Conservation (phyloP, 2,329 filamentous ascomycete species). For the Neodidymelliopsis sp. region DNA sequence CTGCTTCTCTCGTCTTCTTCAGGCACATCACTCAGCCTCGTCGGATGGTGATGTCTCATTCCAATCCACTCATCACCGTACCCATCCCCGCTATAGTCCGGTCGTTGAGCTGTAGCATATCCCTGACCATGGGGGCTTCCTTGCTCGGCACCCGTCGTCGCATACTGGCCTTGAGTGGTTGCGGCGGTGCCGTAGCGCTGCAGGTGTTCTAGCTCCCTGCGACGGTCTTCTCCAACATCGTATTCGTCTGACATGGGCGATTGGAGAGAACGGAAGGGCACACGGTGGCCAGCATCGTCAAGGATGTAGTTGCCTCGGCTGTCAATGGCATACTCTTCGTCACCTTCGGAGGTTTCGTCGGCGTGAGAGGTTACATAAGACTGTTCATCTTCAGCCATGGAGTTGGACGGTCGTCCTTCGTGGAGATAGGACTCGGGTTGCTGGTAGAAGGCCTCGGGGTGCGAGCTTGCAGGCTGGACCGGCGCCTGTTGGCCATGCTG, state of each 20-base stretch:
- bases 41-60: slow-evolving; percentile 51
- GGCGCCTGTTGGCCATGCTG: slow-evolving; percentile 32
- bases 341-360: slow-evolving; percentile 45
- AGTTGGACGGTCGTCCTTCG: slow-evolving; percentile 26
- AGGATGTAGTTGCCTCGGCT: slow-evolving; percentile 48
- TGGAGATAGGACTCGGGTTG: slow-evolving; percentile 50
- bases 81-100: slow-evolving; percentile 48
- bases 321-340: slow-evolving; percentile 50
- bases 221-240: slow-evolving; percentile 60
- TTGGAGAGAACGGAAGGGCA: slow-evolving; percentile 44
- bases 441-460: slow-evolving; percentile 49
- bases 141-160: slow-evolving; percentile 32
- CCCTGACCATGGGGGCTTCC: slow-evolving; percentile 26
- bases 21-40: slow-evolving; percentile 50
- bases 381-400: slow-evolving; percentile 43
- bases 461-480: slow-evolving; percentile 35
- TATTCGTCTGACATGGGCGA: slow-evolving; percentile 59
- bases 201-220: slow-evolving; percentile 57
- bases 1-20: slow-evolving; percentile 51
- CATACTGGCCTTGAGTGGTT: slow-evolving; percentile 38
- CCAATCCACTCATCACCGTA: slow-evolving; percentile 49
- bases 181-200: slow-evolving; percentile 54
- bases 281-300: slow-evolving; percentile 44
- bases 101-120: slow-evolving; percentile 22
- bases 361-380: slow-evolving; percentile 48